Evolutionary conservation across 768 basidiomycete species (phyloP), one percentile per base, ranked within the genome.

Genomic region (Tylopilus sp.): DNA sequence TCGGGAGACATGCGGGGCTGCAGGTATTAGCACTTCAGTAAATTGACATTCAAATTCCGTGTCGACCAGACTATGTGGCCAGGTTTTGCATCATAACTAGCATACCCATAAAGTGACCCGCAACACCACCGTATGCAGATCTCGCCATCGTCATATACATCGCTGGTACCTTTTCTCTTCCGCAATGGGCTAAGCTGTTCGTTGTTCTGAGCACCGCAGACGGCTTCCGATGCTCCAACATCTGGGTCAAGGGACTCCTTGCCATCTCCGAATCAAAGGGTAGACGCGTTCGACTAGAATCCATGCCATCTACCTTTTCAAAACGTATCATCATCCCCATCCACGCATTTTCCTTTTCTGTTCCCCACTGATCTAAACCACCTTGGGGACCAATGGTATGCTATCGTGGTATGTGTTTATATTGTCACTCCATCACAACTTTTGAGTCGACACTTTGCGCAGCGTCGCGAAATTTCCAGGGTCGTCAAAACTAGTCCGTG

Each of bases 401-500:
- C 13, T 39, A 71, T 66, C 13, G 62, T 61, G 21, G 69, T 68
- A 31, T 0, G 57, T 20, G 8, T 40, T 1, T 0, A 7, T 3
- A 6, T 20, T 11, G 6, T 7, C 28, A 28, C 28, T 28, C 7
- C 25, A 26, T n/a, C n/a, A n/a, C n/a, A n/a, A n/a, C n/a, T n/a
- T n/a, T n/a, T n/a, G n/a, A n/a, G n/a, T n/a, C n/a, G n/a, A n/a
- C n/a, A n/a, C n/a, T 9, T 17, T 56, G 20, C 26, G 18, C 4
- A 68, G 64, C 56, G 57, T 41, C 56, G 68, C 31, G 69, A 72
- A 45, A 67, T 65, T 30, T 35, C 62, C 11, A 62, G 58, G 44
- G 17, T 73, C 28, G 65, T 71, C 42, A 56, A 62, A 28, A 65
- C 57, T 0, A 71, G 71, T 7, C 69, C 68, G 0, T 71, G 71